Evolutionary conservation across 2,329 filamentous ascomycete species (phyloP).

Genomic region (Fonsecaea pedrosoi): DNA sequence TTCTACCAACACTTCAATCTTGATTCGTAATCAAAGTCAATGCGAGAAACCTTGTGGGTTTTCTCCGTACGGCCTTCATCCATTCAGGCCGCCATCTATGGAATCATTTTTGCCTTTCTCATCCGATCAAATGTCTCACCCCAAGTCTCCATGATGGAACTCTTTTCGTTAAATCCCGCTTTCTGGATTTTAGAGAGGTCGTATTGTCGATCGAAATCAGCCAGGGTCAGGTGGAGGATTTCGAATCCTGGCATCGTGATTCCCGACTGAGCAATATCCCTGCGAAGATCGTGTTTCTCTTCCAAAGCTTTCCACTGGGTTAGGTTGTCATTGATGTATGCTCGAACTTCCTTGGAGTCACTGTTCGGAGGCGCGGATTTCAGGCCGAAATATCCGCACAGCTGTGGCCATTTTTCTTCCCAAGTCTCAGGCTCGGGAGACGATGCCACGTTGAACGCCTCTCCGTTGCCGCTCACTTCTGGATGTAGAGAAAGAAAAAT

Average conservation of each 20-base stretch:
- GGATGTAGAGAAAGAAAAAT: constrained; percentile 43
- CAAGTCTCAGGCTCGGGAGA: constrained; percentile 9
- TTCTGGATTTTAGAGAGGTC: constrained; percentile 26
- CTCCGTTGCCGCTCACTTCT: constrained; percentile 32
- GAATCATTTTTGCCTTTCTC: constrained; percentile 26
- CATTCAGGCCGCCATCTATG: background rate
- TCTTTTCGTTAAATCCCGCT: constrained; percentile 19
- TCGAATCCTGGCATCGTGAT: constrained; percentile 25
- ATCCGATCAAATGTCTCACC: constrained; percentile 16
- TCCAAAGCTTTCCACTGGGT: constrained; percentile 19
- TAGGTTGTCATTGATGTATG: constrained; percentile 23
- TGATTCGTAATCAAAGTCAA: background rate
- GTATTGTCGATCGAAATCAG: constrained; percentile 28
- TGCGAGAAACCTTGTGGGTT: too few relatives aligned
- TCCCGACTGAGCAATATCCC: constrained; percentile 22
- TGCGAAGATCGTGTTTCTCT: constrained; percentile 17
- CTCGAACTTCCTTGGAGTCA: constrained; percentile 18
- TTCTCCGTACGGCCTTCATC: background rate
- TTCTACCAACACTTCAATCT: background rate
- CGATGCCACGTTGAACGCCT: constrained; percentile 44
- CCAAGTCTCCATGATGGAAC: constrained; percentile 22
- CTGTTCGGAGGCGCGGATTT: constrained; percentile 6
- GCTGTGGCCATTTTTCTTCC: constrained; percentile 23
- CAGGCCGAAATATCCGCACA: constrained; percentile 26
- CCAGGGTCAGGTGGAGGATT: constrained; percentile 16